A percentile compares a stretch with the other conserved stretches of the same genome.
phyloP scores from a whole-genome alignment of 139 green algal genomes.

The Coccomyxa sp. region DNA sequence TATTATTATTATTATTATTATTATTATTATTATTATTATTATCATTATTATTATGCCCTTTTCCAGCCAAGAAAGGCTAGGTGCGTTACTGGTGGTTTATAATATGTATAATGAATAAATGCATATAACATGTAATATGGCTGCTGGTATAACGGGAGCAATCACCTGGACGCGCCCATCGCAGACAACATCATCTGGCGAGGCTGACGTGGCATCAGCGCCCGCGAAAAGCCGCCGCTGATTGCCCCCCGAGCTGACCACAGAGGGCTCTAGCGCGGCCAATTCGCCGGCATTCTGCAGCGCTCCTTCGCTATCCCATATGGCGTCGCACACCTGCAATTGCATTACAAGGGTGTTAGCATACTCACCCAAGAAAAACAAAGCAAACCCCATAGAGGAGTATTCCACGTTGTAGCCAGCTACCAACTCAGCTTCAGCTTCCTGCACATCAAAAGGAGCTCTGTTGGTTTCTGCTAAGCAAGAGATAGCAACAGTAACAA shows the following conservation, averaged over 20 bases:
- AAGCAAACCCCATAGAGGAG: conserved; percentile 60
- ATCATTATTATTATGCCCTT: too few relatives aligned
- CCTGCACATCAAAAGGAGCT: conserved; percentile 68
- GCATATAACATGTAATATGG: too few relatives aligned
- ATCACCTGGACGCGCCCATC: not conserved
- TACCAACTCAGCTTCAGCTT: conserved; percentile 63
- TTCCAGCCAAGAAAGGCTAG: too few relatives aligned
- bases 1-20: too few relatives aligned
- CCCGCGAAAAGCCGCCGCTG: not conserved
- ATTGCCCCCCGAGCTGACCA: not conserved
- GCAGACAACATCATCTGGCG: not conserved
- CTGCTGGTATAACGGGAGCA: not conserved
- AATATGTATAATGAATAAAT: too few relatives aligned
- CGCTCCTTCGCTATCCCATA: not conserved
- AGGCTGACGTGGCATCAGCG: too few relatives aligned
- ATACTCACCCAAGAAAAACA: conserved; percentile 74
- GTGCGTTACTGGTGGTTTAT: too few relatives aligned
- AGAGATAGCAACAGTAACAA: conserved; percentile 12
- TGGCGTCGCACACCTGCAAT: not conserved
- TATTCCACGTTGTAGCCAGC: conserved; percentile 73
- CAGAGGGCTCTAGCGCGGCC: not conserved
- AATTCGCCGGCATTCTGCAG: not conserved
- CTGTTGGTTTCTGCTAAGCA: conserved; percentile 71
- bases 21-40: too few relatives aligned
- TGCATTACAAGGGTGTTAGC: conserved; percentile 64